Evolutionary conservation across 352 stramenopile species (phyloP), one percentile per base, ranked within the genome.

Genomic region (Globisporangium camurandrum): DNA sequence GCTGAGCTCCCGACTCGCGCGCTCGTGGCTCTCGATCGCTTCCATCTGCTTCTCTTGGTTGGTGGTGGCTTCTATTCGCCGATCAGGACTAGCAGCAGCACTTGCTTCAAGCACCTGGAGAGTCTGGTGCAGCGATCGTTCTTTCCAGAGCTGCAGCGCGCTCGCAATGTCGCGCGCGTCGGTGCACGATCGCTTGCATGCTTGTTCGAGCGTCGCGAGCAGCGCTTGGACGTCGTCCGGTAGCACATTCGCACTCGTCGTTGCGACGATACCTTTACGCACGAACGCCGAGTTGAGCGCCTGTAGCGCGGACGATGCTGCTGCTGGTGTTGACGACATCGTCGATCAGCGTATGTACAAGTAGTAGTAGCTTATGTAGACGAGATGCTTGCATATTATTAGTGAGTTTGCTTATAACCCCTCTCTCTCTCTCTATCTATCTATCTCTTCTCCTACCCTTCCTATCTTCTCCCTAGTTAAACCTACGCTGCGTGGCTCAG

Each of bases 11-110:
- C 58, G 65, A 0, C 66, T 64, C 2, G 51, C 65, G 26, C 67
- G 75, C 19, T 84, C 74, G 34, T 86, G 64, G 24, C 64, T 47
- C 36, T 86, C 74, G 28, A 86, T 86, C 11, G 69, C 69, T 40
- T 80, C 59, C 30, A 84, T 71, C 30, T 86, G 71, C 31, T 56
- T 68, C 31, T 79, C 69, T 20, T 52, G 50, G 0, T 20, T 14
- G 3, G 30, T 22, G 41, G 17, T 16, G 23, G 4, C 23, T 31
- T 17, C 16, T 26, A 22, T 17, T 17, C 8, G 31, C 2, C 28
- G 9, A 7, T 34, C 16, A 23, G 50, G 27, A 27, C 23, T 12
- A 8, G 19, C 41, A 8, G 2, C 4, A 27, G 46, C 22, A 19
- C 24, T 48, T 47, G 31, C 45, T 6, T 85, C 74, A 6, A 86